Conservation (phyloP, 1,284 basidiomycete genomes). For the Paramarasmius palmivorus region DNA sequence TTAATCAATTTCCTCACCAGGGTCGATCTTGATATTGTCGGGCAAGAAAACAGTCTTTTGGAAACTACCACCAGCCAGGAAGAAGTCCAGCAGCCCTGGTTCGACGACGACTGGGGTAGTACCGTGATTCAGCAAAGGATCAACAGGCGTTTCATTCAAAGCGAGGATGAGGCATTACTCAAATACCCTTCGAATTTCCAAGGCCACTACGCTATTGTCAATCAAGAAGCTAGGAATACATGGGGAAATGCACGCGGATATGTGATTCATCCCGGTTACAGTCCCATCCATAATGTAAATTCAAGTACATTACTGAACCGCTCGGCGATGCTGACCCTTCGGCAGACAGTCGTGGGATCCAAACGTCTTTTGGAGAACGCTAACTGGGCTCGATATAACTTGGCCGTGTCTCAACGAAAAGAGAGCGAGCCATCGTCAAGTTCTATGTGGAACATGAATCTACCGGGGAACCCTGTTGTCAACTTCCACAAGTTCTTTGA, state of each 20-base stretch:
- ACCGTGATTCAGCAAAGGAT: slow-evolving; percentile 56
- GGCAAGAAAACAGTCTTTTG: slow-evolving; percentile 56
- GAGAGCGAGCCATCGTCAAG: slow-evolving; percentile 60
- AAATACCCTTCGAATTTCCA: slow-evolving; percentile 58
- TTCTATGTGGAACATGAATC: slow-evolving; percentile 61
- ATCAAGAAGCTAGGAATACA: slow-evolving; percentile 53
- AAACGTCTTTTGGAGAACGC: slow-evolving; percentile 60
- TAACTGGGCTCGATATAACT: slow-evolving; percentile 66
- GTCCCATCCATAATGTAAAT: slow-evolving; percentile 50
- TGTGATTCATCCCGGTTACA: slow-evolving; percentile 55
- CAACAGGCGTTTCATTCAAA: slow-evolving; percentile 46
- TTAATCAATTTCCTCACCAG: slow-evolving; percentile 19
- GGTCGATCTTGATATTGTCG: slow-evolving; percentile 63
- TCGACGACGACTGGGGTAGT: slow-evolving; percentile 62
- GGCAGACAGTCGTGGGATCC: slow-evolving; percentile 55
- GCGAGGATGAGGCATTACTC: slow-evolving; percentile 56
- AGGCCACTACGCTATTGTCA: slow-evolving; percentile 59
- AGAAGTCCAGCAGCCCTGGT: slow-evolving; percentile 52
- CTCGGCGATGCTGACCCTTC: slow-evolving; percentile 13
- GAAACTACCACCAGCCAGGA: slow-evolving; percentile 52
- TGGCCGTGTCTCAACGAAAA: slow-evolving; percentile 58
- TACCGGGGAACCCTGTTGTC: slow-evolving; percentile 57
- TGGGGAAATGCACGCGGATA: slow-evolving; percentile 62
- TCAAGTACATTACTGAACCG: slow-evolving; percentile 7
- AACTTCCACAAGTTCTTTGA: slow-evolving; percentile 68